phyloP scores from a whole-genome alignment of 2,329 filamentous ascomycete species.

The Aureobasidium sp. region DNA sequence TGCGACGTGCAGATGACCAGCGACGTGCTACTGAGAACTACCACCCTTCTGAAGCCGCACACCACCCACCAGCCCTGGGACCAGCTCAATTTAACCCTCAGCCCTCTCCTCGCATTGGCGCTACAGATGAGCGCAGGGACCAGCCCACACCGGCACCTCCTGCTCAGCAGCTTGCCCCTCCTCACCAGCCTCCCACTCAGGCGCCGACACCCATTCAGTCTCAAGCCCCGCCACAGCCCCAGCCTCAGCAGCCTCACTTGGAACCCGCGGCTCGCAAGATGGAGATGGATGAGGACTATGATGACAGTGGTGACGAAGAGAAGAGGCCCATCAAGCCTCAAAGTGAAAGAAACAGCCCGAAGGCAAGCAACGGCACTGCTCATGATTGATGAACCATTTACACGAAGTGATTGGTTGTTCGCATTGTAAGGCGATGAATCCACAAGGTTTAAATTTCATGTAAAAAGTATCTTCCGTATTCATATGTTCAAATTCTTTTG shows the following conservation, averaged over 20 bases:
- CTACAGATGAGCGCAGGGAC: slow-evolving; percentile 37
- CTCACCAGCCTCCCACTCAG: slow-evolving; percentile 38
- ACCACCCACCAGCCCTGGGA: slow-evolving; percentile 62
- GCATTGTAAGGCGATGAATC: not conserved
- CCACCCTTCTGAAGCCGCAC: slow-evolving; percentile 85
- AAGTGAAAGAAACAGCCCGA: slow-evolving; percentile 38
- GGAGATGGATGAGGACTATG: slow-evolving; percentile 96
- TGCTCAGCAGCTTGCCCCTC: slow-evolving; percentile 43
- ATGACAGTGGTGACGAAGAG: slow-evolving; percentile 86
- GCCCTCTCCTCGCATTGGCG: slow-evolving; percentile 47
- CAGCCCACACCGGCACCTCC: slow-evolving; percentile 32
- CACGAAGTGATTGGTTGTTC: not conserved
- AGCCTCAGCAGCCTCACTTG: slow-evolving; percentile 31
- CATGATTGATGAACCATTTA: not conserved
- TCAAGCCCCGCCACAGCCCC: slow-evolving; percentile 19
- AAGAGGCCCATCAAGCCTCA: slow-evolving; percentile 42
- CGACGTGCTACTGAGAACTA: slow-evolving; percentile 71
- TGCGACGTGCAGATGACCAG: slow-evolving; percentile 52
- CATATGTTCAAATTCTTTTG: too few species aligned
- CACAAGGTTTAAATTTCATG: not conserved
- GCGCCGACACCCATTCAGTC: slow-evolving; percentile 37
- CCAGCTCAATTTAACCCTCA: slow-evolving; percentile 40
- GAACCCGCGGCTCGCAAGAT: slow-evolving; percentile 91
- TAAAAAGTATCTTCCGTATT: not conserved
- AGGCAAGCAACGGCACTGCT: slow-evolving; percentile 16